These are phyloP conservation scores for Phyllosticta capitalensis DNA, from an alignment of 2,329 filamentous ascomycete genomes.

Conservation along the genomic window DNA sequence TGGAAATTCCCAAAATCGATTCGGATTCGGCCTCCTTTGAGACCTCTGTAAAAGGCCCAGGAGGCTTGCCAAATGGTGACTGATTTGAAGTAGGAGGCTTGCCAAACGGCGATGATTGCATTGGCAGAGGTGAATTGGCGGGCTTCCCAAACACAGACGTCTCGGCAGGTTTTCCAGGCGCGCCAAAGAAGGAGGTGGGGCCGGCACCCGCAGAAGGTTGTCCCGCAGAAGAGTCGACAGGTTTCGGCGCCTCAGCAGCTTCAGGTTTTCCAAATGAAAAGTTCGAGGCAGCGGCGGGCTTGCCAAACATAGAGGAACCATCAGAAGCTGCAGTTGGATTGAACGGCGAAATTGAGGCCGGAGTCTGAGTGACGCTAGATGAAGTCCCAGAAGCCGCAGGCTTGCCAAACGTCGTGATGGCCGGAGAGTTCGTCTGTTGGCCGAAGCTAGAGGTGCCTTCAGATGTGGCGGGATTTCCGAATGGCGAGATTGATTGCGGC, in stretches of 20 bases:
- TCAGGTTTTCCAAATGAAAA: neutral
- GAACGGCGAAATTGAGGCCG: too few relatives aligned
- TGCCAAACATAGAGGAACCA: neutral
- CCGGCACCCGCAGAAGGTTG: too few relatives aligned
- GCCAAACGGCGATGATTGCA: neutral
- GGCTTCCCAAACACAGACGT: conserved; percentile 1
- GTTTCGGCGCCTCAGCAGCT: neutral
- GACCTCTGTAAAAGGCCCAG: neutral
- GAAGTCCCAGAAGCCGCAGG: neutral
- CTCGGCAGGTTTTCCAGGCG: neutral
- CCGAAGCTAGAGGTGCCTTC: neutral
- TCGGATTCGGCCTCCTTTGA: neutral
- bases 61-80: neutral
- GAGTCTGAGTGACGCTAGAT: too few relatives aligned
- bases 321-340: neutral
- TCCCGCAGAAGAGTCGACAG: neutral
- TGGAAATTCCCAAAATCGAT: neutral
- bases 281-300: neutral
- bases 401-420: neutral
- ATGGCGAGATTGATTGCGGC: neutral
- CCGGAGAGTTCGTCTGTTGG: neutral
- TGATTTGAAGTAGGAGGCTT: neutral
- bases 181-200: too few relatives aligned
- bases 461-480: neutral
- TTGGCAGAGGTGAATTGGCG: neutral